phyloP scores from a whole-genome alignment of 2,329 filamentous ascomycete genomes.

The Aspergillus intermedius region DNA sequence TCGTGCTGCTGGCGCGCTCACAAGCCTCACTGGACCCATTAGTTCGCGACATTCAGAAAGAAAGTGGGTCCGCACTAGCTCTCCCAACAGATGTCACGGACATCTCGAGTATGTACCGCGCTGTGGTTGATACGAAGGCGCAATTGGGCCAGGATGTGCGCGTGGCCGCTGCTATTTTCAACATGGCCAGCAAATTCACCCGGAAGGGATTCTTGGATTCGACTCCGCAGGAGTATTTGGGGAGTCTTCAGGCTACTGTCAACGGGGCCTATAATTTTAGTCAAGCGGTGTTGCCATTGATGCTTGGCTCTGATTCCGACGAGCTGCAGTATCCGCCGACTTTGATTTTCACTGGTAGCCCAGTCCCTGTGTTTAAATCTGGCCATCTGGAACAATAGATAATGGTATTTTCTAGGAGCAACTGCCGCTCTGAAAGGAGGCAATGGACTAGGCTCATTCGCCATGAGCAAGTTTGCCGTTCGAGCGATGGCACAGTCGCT shows the following conservation, averaged over 20 bases:
- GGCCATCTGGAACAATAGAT: not conserved
- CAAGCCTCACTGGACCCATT: slow-evolving; percentile 60
- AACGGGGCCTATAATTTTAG: slow-evolving; percentile 48
- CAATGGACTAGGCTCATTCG: slow-evolving; percentile 45
- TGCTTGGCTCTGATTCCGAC: slow-evolving; percentile 38
- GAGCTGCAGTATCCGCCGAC: slow-evolving; percentile 41
- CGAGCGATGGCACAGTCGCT: slow-evolving; percentile 46
- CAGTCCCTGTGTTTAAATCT: too few relatives aligned
- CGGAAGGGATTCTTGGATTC: slow-evolving; percentile 23
- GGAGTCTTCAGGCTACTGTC: slow-evolving; percentile 17
- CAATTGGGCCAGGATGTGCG: slow-evolving; percentile 8
- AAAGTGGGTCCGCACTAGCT: slow-evolving; percentile 64
- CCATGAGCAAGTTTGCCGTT: slow-evolving; percentile 48
- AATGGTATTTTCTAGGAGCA: slow-evolving; percentile 28
- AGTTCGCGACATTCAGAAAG: slow-evolving; percentile 60
- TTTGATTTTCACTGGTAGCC: slow-evolving; percentile 44
- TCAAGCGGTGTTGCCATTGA: slow-evolving; percentile 40
- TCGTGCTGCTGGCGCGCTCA: slow-evolving; percentile 67
- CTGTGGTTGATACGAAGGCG: slow-evolving; percentile 9
- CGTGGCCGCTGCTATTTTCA: slow-evolving; percentile 45
- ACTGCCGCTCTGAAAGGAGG: slow-evolving; percentile 49
- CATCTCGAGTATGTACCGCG: slow-evolving; percentile 38
- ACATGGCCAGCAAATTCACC: slow-evolving; percentile 39
- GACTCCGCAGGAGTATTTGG: slow-evolving; percentile 14
- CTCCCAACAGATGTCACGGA: slow-evolving; percentile 61